Percentiles rank a stretch among this genome's conserved stretches.
These are phyloP conservation scores for Dactylis glomerata DNA, from an alignment of 176 grass and related monocot genomes.

Conservation along the genomic window DNA sequence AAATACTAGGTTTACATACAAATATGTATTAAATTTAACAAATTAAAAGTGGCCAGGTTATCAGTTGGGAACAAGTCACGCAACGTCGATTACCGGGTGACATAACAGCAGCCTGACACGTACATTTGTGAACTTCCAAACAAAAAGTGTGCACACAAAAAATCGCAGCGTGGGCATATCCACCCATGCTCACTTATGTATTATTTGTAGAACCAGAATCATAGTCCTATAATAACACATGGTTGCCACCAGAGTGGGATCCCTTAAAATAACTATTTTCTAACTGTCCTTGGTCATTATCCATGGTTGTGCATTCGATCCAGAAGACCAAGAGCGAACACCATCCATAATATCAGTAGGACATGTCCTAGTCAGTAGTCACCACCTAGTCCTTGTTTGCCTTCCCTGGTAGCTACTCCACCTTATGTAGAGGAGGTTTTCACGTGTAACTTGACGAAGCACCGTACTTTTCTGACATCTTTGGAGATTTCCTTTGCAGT, in stretches of 20 bases:
- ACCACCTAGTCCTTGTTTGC: background rate
- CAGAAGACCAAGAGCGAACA: background rate
- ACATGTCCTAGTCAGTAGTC: background rate
- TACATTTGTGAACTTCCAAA: background rate
- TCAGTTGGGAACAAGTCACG: background rate
- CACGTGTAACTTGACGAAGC: background rate
- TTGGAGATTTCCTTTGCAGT: background rate
- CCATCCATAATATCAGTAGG: background rate
- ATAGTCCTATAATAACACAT: background rate
- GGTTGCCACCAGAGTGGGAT: background rate
- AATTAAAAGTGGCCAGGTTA: background rate
- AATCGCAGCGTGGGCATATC: background rate
- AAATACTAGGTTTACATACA: background rate
- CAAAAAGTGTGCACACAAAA: background rate
- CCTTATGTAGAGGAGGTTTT: background rate
- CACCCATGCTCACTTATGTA: background rate
- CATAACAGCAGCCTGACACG: background rate
- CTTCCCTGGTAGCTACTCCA: constrained; percentile 2
- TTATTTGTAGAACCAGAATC: background rate
- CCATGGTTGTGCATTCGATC: background rate
- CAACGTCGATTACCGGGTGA: no score
- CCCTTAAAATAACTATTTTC: background rate
- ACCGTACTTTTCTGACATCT: background rate
- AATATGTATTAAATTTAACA: constrained; percentile 9
- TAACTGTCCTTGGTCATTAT: background rate